Evolutionary conservation across 169 alveolate genomes (phyloP).

Genomic region (Cryptosporidium andersoni): DNA sequence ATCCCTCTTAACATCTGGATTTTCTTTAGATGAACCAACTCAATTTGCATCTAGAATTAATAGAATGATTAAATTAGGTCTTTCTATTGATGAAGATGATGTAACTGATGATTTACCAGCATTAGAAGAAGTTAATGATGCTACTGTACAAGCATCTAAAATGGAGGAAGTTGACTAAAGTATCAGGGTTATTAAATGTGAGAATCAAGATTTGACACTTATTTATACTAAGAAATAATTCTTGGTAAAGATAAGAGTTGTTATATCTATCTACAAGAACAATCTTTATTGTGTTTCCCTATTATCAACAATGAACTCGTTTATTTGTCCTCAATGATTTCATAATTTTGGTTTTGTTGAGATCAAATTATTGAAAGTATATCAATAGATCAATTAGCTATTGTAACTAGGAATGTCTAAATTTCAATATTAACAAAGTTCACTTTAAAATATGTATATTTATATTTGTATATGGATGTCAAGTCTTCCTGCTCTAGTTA

Average conservation of each 20-base stretch:
- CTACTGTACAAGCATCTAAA: conserved; percentile 88
- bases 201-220: not conserved
- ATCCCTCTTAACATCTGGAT: conserved; percentile 97
- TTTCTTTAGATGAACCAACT: conserved; percentile 98
- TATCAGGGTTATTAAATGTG: not conserved
- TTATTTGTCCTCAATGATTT: too few relatives aligned
- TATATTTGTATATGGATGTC: conserved; percentile 35
- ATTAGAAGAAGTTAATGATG: conserved; percentile 87
- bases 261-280: too few relatives aligned
- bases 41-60: conserved; percentile 97
- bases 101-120: conserved; percentile 90
- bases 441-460: not conserved
- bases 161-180: conserved; percentile 96
- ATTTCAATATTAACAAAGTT: too few relatives aligned
- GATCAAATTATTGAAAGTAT: too few relatives aligned
- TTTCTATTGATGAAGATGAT: conserved; percentile 96
- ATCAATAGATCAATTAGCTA: too few relatives aligned
- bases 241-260: too few relatives aligned
- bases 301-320: too few relatives aligned
- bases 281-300: too few relatives aligned
- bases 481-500: conserved; percentile 66
- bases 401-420: too few relatives aligned
- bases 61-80: conserved; percentile 99
- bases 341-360: too few relatives aligned
- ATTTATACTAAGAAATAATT: too few relatives aligned